These are phyloP conservation scores for Vanderwaltozyma yarrowii DNA, from an alignment of 805 yeast species.

Conservation along the genomic window DNA sequence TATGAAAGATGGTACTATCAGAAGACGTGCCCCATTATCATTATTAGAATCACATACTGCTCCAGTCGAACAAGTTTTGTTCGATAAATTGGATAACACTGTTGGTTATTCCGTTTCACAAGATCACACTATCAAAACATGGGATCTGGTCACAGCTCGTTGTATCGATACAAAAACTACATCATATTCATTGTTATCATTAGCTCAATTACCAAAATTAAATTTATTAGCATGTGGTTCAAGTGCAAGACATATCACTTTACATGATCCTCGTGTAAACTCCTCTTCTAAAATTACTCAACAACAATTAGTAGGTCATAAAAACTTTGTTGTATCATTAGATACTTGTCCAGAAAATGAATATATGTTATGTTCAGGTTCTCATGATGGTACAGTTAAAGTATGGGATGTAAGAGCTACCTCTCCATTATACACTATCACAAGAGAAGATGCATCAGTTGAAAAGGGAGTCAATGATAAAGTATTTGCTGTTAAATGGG, in stretches of 20 bases:
- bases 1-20: conserved; percentile 58
- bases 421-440: conserved; percentile 68
- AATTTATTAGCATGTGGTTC: conserved; percentile 87
- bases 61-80: conserved; percentile 79
- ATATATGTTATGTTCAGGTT: conserved; percentile 76
- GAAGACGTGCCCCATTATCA: conserved; percentile 75
- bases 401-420: conserved; percentile 94
- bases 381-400: conserved; percentile 94
- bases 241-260: conserved; percentile 90
- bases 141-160: conserved; percentile 86
- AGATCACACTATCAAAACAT: conserved; percentile 89
- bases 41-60: conserved; percentile 71
- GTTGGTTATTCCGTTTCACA: conserved; percentile 93
- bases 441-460: conserved; percentile 49
- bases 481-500: conserved; percentile 86
- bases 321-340: conserved; percentile 78
- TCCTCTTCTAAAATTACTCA: conserved; percentile 50
- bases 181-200: conserved; percentile 70
- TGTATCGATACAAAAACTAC: conserved; percentile 84
- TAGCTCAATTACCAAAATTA: conserved; percentile 55
- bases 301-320: conserved; percentile 78
- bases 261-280: conserved; percentile 79
- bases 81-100: conserved; percentile 60
- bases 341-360: conserved; percentile 67
- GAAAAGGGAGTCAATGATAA: conserved; percentile 42